Evolutionary conservation across 768 basidiomycete genomes (phyloP), one percentile per base, ranked within the genome.

Genomic region (Amanita inopinata): DNA sequence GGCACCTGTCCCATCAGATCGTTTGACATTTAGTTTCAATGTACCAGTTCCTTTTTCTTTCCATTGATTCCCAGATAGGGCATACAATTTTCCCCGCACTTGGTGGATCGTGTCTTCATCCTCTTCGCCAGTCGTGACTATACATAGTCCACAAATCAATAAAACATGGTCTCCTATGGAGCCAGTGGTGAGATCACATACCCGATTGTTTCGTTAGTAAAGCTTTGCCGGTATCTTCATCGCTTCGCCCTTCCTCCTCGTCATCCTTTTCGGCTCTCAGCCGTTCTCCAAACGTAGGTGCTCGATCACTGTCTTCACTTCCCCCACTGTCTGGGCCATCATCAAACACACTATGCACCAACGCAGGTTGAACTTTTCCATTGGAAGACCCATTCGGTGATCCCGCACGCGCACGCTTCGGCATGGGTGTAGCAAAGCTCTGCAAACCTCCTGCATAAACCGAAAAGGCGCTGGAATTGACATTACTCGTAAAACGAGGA

Each of bases 41-140:
- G 70, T 67, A 3, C 86, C 86, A 18, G 74, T 80, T 19, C 86
- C 86, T 37, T 79, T 72, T 54, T 89, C 86, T 54, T 78, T 83
- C 86, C 86, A 89, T 45, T 72, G 69, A n/a, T 56, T 76, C 58
- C 64, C 76, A 51, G 71, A 66, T 33, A 88, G 65, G 18, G 70
- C 56, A 56, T 74, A 88, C 15, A 89, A 60, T 61, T 89, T 89
- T 37, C 82, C 84, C 43, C 86, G 75, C 12, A 81, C 79, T 61
- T 83, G 81, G 58, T 77, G 74, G 36, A 86, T 60, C 4, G 81
- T 85, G 43, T 81, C 73, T 52, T 89, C 86, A 15, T 85, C 83
- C 56, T 89, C 86, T 59, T 89, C 86, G 6, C 86, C 86, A 2
- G 86, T 89, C 33, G 70, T 58, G 27, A 83, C 83, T 85, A 42